Base-by-base conservation (phyloP, 2,329 filamentous ascomycete genomes). In the Alternaria sp. region DNA sequence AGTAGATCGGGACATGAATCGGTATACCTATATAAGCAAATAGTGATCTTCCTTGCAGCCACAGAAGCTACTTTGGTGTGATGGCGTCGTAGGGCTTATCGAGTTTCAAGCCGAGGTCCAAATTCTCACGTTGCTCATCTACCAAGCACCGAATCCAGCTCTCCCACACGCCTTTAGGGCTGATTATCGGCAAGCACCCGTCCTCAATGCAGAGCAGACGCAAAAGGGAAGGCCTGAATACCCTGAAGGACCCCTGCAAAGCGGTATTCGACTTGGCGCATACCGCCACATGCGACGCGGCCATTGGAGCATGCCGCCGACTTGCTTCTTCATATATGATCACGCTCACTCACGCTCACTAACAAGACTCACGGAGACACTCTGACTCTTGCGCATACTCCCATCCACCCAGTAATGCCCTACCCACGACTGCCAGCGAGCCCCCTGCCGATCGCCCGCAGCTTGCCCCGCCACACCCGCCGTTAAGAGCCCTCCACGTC, bases 261-360 rank as follows among this genome's bases (percentile, higher is more conserved):
- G 59, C 71, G 44, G 32, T 28, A 50, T 45, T 50, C 44, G 56
- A 40, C 56, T 62, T 62, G 71, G 71, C 70, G 64, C 45, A 62
- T 61, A 36, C 67, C 69, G 72, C 74, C 73, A 74, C 70, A 57
- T 68, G 61, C 69, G 67, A 61, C 67, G 54, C 63, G 52, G 67
- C 66, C 62, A 73, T 68, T 67, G 67, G 69, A 68, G 67, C 61
- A 50, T 54, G n/a, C 32, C 61, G 60, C 66, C 46, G 61, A 67
- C 28, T 67, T 73, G 69, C 68, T 70, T 73, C 67, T 72, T 70
- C 61, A 65, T 64, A 64, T 53, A 57, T 65, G 63, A 62, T 55
- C 59, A 57, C 57, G 21, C 40, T 23, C 49, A 40, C 58, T 45
- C 60, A 40, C 61, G 45, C 62, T 51, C 40, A 52, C 28, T 26